Conservation (phyloP, 2,329 filamentous ascomycete species). For the Arthroderma sp. region DNA sequence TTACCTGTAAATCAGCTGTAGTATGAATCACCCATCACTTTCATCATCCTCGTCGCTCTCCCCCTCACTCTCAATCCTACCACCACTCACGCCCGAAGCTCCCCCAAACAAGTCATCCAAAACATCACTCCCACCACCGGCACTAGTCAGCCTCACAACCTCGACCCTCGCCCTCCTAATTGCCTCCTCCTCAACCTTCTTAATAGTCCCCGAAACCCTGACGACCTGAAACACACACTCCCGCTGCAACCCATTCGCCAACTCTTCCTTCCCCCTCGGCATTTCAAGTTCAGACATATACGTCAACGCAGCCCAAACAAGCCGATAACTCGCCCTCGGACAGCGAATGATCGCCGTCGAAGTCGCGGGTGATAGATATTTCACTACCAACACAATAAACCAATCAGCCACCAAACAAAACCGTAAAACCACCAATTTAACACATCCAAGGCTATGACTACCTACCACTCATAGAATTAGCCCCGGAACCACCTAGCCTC, state of each 20-base stretch:
- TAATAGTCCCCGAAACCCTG: conserved; percentile 82
- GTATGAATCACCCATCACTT: conserved; percentile 18
- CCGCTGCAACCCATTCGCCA: conserved; percentile 7
- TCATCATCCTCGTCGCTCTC: conserved; percentile 36
- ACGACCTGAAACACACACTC: conserved; percentile 73
- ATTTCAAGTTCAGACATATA: conserved; percentile 59
- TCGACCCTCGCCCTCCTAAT: conserved; percentile 62
- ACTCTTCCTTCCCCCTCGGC: conserved; percentile 31
- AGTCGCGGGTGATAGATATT: conserved; percentile 84
- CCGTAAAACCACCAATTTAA: not conserved
- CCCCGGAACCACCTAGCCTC: conserved; percentile 47
- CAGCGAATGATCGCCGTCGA: conserved; percentile 86
- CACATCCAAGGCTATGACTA: no score
- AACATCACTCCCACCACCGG: conserved; percentile 32
- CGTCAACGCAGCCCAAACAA: conserved; percentile 81
- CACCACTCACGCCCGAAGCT: conserved; percentile 20
- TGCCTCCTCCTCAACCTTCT: conserved; percentile 80
- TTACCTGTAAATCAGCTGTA: conserved; percentile 5
- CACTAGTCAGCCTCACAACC: conserved; percentile 52
- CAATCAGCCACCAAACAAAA: conserved; percentile 2
- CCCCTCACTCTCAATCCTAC: conserved; percentile 32
- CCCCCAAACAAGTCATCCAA: conserved; percentile 18
- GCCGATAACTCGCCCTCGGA: conserved; percentile 65
- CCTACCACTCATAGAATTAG: conserved; percentile 53
- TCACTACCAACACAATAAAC: conserved; percentile 44